Conservation (phyloP, 2,329 filamentous ascomycete genomes). For the Cordyceps pruinosa region DNA sequence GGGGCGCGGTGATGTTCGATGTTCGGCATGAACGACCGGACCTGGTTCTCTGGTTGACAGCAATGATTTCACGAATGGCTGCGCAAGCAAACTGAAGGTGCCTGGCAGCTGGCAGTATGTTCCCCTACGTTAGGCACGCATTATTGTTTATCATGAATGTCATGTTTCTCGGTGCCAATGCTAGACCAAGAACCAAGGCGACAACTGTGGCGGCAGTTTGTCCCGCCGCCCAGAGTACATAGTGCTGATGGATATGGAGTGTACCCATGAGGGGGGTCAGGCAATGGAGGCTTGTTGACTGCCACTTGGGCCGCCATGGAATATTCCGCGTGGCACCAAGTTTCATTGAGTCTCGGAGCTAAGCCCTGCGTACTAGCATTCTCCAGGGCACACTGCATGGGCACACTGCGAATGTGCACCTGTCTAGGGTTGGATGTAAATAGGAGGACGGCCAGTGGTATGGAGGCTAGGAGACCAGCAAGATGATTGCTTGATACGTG, state of each 20-base stretch:
- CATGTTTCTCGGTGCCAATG: too few relatives aligned
- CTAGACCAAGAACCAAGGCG: background rate
- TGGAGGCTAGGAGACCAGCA: too few relatives aligned
- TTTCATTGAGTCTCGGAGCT: background rate
- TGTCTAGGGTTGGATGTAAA: background rate
- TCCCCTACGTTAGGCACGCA: background rate
- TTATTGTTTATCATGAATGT: background rate
- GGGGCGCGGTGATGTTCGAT: constrained; percentile 1
- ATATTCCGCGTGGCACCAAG: constrained; percentile 4
- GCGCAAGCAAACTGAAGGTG: background rate
- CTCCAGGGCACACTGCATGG: background rate
- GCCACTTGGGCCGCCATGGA: background rate
- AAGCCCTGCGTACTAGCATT: constrained; percentile 1
- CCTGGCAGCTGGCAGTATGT: background rate
- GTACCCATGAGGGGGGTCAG: too few relatives aligned
- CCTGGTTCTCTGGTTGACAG: background rate
- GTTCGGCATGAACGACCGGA: background rate
- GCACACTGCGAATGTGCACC: background rate
- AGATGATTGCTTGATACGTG: too few relatives aligned
- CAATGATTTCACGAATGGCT: background rate
- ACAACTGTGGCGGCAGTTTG: constrained; percentile 6
- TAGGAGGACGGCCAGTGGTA: background rate
- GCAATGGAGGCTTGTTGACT: background rate
- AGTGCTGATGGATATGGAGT: constrained; percentile 7
- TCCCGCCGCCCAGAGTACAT: background rate